Percentiles rank a stretch among this genome's conserved stretches.
phyloP scores from a whole-genome alignment of 2,329 filamentous ascomycete genomes.

The Xylaria sp. region DNA sequence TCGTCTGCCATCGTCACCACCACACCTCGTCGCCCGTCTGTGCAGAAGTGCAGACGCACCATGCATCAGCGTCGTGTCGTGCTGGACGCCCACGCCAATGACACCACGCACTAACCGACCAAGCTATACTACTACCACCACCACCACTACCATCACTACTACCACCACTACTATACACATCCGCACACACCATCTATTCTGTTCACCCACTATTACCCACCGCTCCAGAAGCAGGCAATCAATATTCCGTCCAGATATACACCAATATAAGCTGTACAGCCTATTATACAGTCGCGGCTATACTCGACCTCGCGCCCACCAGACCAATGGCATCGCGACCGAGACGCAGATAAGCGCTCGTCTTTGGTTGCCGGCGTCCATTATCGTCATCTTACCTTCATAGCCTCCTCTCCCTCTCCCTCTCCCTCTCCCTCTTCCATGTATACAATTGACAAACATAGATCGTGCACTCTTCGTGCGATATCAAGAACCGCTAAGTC shows the following conservation, averaged over 20 bases:
- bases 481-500: slow-evolving; percentile 15
- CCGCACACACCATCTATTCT: neutral
- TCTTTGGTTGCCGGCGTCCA: neutral
- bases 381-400: slow-evolving; percentile 24
- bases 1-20: slow-evolving; percentile 3
- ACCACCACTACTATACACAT: slow-evolving; percentile 10
- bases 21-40: slow-evolving; percentile 12
- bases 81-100: slow-evolving; percentile 5
- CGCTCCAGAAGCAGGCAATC: slow-evolving; percentile 29
- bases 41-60: slow-evolving; percentile 20
- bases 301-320: slow-evolving; percentile 23
- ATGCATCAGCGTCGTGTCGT: slow-evolving; percentile 23
- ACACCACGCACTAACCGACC: slow-evolving; percentile 3
- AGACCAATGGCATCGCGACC: slow-evolving; percentile 30
- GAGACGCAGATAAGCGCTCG: slow-evolving; percentile 36
- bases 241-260: slow-evolving; percentile 27
- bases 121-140: slow-evolving; percentile 2
- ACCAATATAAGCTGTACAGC: slow-evolving; percentile 37
- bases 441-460: slow-evolving; percentile 32
- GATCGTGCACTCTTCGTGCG: slow-evolving; percentile 2
- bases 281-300: slow-evolving; percentile 37
- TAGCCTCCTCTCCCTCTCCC: slow-evolving; percentile 1
- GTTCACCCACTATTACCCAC: slow-evolving; percentile 8
- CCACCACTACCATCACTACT: neutral
- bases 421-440: slow-evolving; percentile 10